A percentile compares a stretch with the other conserved stretches of the same genome.
phyloP scores from a whole-genome alignment of 805 yeast species.

The Nakazawaea holstii region DNA sequence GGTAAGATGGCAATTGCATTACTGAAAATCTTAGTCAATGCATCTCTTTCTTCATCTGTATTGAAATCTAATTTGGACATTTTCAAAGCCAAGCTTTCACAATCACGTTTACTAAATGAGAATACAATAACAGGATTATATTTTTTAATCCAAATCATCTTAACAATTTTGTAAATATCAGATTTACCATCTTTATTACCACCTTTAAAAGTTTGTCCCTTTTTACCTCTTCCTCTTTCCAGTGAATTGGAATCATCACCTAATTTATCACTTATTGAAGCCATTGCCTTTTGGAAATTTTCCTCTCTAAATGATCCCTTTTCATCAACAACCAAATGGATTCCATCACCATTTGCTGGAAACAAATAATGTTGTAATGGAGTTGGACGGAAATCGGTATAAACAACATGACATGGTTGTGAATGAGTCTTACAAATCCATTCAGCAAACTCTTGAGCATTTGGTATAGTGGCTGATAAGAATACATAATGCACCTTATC shows the following conservation, averaged over 20 bases:
- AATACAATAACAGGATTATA: conserved; percentile 98
- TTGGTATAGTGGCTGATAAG: conserved; percentile 94
- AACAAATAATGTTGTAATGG: conserved; percentile 96
- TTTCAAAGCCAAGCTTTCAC: conserved; percentile 89
- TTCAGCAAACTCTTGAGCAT: conserved; percentile 97
- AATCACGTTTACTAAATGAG: conserved; percentile 95
- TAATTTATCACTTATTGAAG: conserved; percentile 71
- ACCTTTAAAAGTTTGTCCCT: conserved; percentile 82
- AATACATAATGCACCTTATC: conserved; percentile 94
- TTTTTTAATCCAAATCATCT: conserved; percentile 95
- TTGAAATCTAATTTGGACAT: conserved; percentile 96
- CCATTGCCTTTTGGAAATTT: conserved; percentile 98
- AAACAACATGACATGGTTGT: conserved; percentile 98
- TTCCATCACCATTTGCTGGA: conserved; percentile 99
- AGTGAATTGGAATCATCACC: conserved; percentile 79
- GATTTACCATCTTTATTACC: conserved; percentile 72
- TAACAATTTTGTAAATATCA: conserved; percentile 93
- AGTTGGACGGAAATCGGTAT: conserved; percentile 98
- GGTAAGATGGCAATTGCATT: conserved; percentile 88
- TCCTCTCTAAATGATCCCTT: conserved; percentile 95
- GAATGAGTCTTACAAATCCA: conserved; percentile 95
- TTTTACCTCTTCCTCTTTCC: conserved; percentile 58
- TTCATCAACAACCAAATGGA: conserved; percentile 95
- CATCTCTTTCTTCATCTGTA: conserved; percentile 88
- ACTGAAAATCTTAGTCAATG: conserved; percentile 81